Evolutionary conservation across 805 yeast genomes (phyloP), one percentile per base, ranked within the genome.

Genomic region (Yarrowia osloensis): DNA sequence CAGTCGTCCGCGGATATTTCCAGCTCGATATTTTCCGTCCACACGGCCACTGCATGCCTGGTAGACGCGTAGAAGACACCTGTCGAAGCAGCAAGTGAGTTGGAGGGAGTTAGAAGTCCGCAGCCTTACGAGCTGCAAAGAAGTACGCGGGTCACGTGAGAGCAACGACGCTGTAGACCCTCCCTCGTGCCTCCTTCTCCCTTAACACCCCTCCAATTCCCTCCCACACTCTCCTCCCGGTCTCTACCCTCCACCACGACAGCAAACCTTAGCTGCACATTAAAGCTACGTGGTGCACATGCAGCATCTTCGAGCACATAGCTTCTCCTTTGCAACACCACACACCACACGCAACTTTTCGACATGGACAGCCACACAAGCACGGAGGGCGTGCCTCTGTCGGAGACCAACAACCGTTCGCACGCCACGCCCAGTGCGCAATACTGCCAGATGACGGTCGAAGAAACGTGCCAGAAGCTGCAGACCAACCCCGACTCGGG

Each of bases 401-500:
- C 66, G 54, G 66, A 61, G 29, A 61, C 66, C 44, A 44, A 46
- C 42, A 21, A 55, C 47, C 57, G 67, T 4, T 63, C 49, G 29
- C 37, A 65, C 47, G 54, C 73, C 44, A 74, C 88, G 2, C 88
- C 94, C 0, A 88, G 97, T 2, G 82, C 86, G 40, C 81, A 81
- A 69, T 95, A 78, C 77, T 84, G 91, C 70, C 81, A 83, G 35
- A 77, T 84, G 67, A 77, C 93, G 0, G 82, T 85, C 2, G 89
- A 85, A n/a, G 90, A 91, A 54, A 86, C 94, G 0, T 81, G 84
- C 2, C 69, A 74, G 24, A 86, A 86, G 57, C 80, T 94, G 47
- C 83, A 83, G 57, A 88, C 98, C 0, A 85, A 90, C 71, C 65
- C 77, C 3, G 73, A 70, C 0, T 73, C 75, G 12, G 99, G 99